Evolutionary conservation across 2,329 filamentous ascomycete genomes (phyloP), one percentile per base, ranked within the genome.

Genomic region (Trichophyton rubrum): DNA sequence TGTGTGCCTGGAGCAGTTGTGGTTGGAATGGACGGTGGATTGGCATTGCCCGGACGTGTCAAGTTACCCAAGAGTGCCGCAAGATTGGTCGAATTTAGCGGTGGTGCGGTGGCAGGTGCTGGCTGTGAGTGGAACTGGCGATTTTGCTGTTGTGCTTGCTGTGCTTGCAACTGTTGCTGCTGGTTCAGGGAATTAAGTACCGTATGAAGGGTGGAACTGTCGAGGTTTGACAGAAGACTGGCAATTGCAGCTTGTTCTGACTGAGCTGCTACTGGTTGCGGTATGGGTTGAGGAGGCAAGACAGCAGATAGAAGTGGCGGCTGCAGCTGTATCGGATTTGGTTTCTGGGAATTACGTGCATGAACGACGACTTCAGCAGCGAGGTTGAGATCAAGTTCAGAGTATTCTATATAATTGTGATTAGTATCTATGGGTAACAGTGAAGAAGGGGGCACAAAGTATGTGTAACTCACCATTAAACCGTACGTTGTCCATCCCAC

Each of bases 281-380:
- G 56, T 15, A 51, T 41, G 33, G 51, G 51, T 33, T 35, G 30
- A 35, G 35, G 22, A 9, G 45, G 15, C 41, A 57, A 40, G 17
- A 40, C 27, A n/a, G 55, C 60, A 56, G 67, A 70, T 59, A 72
- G 64, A 61, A 68, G 33, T 64, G 53, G 71, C 55, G 68, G 74
- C 56, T 69, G 69, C 58, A 66, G 69, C 47, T 41, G 35, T 51
- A 27, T 69, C 22, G 67, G 67, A 67, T 67, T 69, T 69, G 67
- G 66, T 57, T 70, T 72, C 59, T 72, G 71, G 38, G 64, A 63
- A 5, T 70, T 67, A 41, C 72, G 74, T 15, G 75, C 83, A 62
- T 89, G 83, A 47, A 86, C 72, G 61, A 95, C 87, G 15, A 97
- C 82, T 66, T 95, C 89, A 15, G 88, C 89, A 3, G 89, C 90